These are phyloP conservation scores for Trichosporon sp. DNA, from an alignment of 1,284 basidiomycete genomes.

Conservation along the genomic window DNA sequence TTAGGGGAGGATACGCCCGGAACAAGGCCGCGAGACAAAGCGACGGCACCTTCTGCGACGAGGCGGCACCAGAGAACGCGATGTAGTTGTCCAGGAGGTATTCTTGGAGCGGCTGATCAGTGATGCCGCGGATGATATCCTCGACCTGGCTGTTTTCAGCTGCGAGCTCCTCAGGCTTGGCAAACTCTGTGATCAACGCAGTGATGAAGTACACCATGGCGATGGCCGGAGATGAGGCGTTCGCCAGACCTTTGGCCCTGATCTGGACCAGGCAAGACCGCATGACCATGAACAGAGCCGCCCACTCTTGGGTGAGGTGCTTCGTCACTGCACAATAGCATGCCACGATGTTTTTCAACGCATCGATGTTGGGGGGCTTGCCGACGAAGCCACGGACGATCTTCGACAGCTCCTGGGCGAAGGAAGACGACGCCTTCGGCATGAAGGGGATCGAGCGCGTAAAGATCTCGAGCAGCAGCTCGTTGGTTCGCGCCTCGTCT, in stretches of 20 bases:
- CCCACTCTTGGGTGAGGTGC: constrained; percentile 79
- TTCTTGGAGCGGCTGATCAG: constrained; percentile 60
- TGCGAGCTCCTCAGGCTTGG: constrained; percentile 69
- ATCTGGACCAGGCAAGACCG: constrained; percentile 72
- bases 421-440: constrained; percentile 78
- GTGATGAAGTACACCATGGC: constrained; percentile 71
- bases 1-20: constrained; percentile 82
- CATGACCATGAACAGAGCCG: constrained; percentile 67
- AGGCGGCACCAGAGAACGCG: constrained; percentile 29
- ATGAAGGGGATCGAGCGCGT: constrained; percentile 75
- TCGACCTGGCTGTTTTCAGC: constrained; percentile 89
- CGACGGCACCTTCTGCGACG: constrained; percentile 28
- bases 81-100: constrained; percentile 72
- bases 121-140: constrained; percentile 47
- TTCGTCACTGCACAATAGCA: constrained; percentile 83
- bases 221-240: constrained; percentile 5
- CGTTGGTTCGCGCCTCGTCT: constrained; percentile 75
- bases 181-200: constrained; percentile 79
- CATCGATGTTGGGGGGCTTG: constrained; percentile 68
- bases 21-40: constrained; percentile 88
- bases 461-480: constrained; percentile 84
- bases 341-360: constrained; percentile 81
- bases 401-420: constrained; percentile 75
- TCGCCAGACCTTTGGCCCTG: not conserved
- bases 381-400: constrained; percentile 81